Percentiles rank a stretch among this genome's conserved stretches.
These are phyloP conservation scores for Mediolabrus comicus DNA, from an alignment of 108 stramenopile genomes.

Conservation along the genomic window DNA sequence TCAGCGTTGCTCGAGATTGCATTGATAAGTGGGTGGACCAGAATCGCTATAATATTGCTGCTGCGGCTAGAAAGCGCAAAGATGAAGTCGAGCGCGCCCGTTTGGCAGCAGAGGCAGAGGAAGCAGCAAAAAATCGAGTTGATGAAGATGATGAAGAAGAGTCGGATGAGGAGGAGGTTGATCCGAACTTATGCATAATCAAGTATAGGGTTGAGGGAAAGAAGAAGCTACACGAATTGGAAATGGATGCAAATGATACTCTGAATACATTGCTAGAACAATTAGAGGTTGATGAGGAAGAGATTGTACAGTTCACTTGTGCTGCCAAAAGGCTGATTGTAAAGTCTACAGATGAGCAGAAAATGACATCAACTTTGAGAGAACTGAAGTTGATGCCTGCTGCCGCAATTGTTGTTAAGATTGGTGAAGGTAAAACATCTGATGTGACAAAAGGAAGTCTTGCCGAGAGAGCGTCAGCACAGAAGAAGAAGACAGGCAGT, in stretches of 20 bases:
- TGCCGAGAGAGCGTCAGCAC: constrained; percentile 62
- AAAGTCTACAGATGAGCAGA: constrained; percentile 58
- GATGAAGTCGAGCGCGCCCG: constrained; percentile 61
- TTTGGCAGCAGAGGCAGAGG: constrained; percentile 47
- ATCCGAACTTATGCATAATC: constrained; percentile 52
- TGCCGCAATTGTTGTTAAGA: constrained; percentile 68
- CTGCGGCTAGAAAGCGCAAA: constrained; percentile 61
- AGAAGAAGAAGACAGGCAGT: constrained; percentile 70
- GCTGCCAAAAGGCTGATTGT: constrained; percentile 73
- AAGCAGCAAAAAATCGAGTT: constrained; percentile 34
- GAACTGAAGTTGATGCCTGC: constrained; percentile 60
- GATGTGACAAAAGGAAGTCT: constrained; percentile 36
- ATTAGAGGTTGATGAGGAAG: constrained; percentile 39
- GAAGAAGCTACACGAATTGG: constrained; percentile 68
- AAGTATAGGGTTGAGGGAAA: constrained; percentile 74
- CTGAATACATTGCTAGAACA: constrained; percentile 45
- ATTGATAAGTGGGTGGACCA: constrained; percentile 85
- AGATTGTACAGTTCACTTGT: constrained; percentile 76
- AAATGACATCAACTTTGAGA: constrained; percentile 58
- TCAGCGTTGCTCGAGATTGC: constrained; percentile 69
- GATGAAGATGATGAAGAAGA: constrained; percentile 5
- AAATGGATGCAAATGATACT: constrained; percentile 56
- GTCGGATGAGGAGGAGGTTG: constrained; percentile 52
- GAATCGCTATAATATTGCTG: constrained; percentile 70
- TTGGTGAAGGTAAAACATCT: constrained; percentile 35